phyloP scores from a whole-genome alignment of 1,284 basidiomycete genomes.

The Ceratobasidium sp. region DNA sequence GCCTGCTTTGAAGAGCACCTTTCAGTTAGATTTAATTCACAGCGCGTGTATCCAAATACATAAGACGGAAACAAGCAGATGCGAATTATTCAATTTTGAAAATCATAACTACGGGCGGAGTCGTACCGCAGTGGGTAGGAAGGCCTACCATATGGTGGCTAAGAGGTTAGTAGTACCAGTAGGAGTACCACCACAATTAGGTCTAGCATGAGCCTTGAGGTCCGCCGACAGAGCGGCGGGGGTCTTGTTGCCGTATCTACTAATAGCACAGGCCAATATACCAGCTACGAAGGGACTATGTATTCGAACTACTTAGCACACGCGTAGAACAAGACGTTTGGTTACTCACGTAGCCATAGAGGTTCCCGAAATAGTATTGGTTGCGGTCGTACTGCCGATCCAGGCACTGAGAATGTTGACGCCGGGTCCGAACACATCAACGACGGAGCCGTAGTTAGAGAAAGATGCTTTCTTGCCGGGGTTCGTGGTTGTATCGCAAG shows the following conservation, averaged over 20 bases:
- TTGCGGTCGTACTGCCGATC: slow-evolving; percentile 66
- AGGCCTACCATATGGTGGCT: slow-evolving; percentile 25
- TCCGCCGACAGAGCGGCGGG: slow-evolving; percentile 25
- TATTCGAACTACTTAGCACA: neutral
- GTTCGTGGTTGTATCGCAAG: slow-evolving; percentile 83
- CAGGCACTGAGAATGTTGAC: slow-evolving; percentile 85
- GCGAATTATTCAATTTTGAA: neutral
- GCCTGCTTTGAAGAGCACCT: too few relatives aligned
- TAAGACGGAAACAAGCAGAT: neutral
- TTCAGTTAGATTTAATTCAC: neutral
- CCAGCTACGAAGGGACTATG: slow-evolving; percentile 27
- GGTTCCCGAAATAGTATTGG: slow-evolving; percentile 78
- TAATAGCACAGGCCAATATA: slow-evolving; percentile 14
- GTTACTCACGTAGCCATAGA: slow-evolving; percentile 64
- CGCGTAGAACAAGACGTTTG: neutral
- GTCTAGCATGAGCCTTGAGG: slow-evolving; percentile 23
- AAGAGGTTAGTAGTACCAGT: slow-evolving; percentile 40
- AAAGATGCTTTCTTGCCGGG: slow-evolving; percentile 80
- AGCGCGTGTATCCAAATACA: neutral
- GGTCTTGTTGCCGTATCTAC: slow-evolving; percentile 25
- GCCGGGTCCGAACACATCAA: slow-evolving; percentile 55
- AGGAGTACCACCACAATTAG: slow-evolving; percentile 4
- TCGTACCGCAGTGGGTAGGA: neutral
- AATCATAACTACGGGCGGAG: neutral
- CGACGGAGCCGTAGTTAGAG: slow-evolving; percentile 71